A percentile compares a stretch with the other conserved stretches of the same genome.
Conservation (phyloP, 768 basidiomycete species). For the Dioszegia crocea region DNA sequence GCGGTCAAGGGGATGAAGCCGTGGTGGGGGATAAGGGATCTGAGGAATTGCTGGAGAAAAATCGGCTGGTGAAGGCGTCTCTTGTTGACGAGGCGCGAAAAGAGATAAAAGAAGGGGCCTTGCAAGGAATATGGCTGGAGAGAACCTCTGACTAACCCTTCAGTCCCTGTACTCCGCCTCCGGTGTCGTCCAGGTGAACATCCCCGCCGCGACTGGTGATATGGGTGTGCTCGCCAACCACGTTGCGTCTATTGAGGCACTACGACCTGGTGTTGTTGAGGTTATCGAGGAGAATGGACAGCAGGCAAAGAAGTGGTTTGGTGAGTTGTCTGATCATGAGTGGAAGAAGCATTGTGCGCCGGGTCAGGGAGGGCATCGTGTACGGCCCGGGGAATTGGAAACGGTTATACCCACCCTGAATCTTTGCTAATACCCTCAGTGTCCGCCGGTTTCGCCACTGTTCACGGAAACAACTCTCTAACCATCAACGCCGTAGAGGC, state of each 20-base stretch:
- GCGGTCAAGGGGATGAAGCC: not conserved
- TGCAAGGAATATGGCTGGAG: not conserved
- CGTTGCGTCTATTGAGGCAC: conserved; percentile 91
- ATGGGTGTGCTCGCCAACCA: conserved; percentile 99
- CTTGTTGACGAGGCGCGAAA: not conserved
- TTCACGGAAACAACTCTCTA: conserved; percentile 93
- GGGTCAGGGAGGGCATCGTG: too few relatives aligned
- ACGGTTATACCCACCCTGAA: too few relatives aligned
- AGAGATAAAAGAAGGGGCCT: not conserved
- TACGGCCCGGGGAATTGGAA: too few relatives aligned
- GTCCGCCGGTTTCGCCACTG: conserved; percentile 93
- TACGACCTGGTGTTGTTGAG: conserved; percentile 91
- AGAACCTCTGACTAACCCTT: conserved; percentile 1
- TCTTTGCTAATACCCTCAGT: conserved; percentile 54
- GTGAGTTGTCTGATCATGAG: conserved; percentile 53
- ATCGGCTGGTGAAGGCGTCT: too few relatives aligned
- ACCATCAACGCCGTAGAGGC: conserved; percentile 98
- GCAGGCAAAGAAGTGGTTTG: conserved; percentile 91
- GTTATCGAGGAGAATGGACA: conserved; percentile 72
- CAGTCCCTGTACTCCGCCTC: conserved; percentile 85
- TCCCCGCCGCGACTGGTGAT: conserved; percentile 88
- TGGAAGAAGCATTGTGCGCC: too few relatives aligned
- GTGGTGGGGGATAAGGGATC: not conserved
- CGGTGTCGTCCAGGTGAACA: conserved; percentile 93
- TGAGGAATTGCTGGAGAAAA: conserved; percentile 1